Conservation (phyloP, 2,329 filamentous ascomycete species). For the Coniosporium tulheliwenetii region DNA sequence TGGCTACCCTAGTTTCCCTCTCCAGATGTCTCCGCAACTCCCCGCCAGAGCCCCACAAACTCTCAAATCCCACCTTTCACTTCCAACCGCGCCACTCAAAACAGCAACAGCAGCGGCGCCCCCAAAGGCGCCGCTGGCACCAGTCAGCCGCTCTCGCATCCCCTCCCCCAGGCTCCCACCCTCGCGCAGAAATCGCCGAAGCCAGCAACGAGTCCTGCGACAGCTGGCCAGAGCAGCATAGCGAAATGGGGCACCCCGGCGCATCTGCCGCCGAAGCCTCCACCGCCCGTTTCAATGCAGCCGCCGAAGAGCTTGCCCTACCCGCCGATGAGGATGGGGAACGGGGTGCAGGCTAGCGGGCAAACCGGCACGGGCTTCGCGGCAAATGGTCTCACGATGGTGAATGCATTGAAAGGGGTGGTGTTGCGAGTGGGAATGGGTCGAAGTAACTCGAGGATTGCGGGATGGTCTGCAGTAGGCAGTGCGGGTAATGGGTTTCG, state of each 20-base stretch:
- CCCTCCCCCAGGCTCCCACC: constrained; percentile 16
- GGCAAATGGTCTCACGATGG: no score
- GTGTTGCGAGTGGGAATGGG: no score
- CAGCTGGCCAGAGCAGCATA: constrained; percentile 28
- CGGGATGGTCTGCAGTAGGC: no score
- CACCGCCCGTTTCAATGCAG: constrained; percentile 19
- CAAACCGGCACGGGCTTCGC: no score
- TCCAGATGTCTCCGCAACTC: no score
- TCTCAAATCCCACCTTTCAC: constrained; percentile 12
- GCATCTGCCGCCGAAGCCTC: constrained; percentile 39
- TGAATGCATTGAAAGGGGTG: no score
- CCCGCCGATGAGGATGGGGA: no score
- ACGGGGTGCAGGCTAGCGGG: no score
- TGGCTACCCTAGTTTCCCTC: not conserved
- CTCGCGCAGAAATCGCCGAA: not conserved
- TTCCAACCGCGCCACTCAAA: constrained; percentile 7
- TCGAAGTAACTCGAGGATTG: no score
- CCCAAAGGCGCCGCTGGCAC: constrained; percentile 1
- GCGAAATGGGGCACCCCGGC: constrained; percentile 41
- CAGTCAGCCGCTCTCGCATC: constrained; percentile 14
- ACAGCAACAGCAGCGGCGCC: constrained; percentile 4
- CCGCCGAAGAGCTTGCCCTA: not conserved
- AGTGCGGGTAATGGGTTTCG: no score
- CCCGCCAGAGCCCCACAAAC: not conserved
- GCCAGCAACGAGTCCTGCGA: constrained; percentile 14